These are phyloP conservation scores for Multifurca ochricompacta DNA, from an alignment of 768 basidiomycete genomes.

Conservation along the genomic window DNA sequence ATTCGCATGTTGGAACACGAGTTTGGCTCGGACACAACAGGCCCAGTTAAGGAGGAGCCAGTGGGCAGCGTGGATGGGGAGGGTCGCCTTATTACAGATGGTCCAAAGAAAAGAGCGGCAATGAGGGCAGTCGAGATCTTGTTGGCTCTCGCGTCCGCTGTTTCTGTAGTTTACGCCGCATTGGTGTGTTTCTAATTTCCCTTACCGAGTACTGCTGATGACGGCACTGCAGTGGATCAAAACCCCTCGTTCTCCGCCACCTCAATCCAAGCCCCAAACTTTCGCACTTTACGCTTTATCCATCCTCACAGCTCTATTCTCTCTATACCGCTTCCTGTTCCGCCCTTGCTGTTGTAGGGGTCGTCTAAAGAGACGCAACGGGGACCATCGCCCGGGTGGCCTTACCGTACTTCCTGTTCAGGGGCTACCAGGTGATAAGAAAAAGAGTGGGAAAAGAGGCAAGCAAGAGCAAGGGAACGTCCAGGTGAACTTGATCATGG, in stretches of 20 bases:
- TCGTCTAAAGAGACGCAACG: slow-evolving; percentile 27
- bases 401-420: slow-evolving; percentile 62
- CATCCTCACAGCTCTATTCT: slow-evolving; percentile 41
- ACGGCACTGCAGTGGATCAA: slow-evolving; percentile 43
- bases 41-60: slow-evolving; percentile 34
- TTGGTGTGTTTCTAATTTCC: slow-evolving; percentile 34
- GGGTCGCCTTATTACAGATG: slow-evolving; percentile 53
- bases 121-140: slow-evolving; percentile 42
- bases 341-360: slow-evolving; percentile 47
- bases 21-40: slow-evolving; percentile 37
- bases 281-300: slow-evolving; percentile 53
- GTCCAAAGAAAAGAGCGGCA: slow-evolving; percentile 50
- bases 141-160: slow-evolving; percentile 43
- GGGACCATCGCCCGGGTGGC: slow-evolving; percentile 28
- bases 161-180: slow-evolving; percentile 56
- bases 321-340: slow-evolving; percentile 49
- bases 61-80: slow-evolving; percentile 53
- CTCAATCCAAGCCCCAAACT: slow-evolving; percentile 46
- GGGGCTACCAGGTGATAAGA: slow-evolving; percentile 38
- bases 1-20: slow-evolving; percentile 65
- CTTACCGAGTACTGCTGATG: background rate
- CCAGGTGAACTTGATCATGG: slow-evolving; percentile 68
- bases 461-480: slow-evolving; percentile 37
- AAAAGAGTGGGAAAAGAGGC: slow-evolving; percentile 32
- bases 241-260: slow-evolving; percentile 42